Base-by-base conservation (phyloP, 1,284 basidiomycete species). In the Abortiporus biennis region DNA sequence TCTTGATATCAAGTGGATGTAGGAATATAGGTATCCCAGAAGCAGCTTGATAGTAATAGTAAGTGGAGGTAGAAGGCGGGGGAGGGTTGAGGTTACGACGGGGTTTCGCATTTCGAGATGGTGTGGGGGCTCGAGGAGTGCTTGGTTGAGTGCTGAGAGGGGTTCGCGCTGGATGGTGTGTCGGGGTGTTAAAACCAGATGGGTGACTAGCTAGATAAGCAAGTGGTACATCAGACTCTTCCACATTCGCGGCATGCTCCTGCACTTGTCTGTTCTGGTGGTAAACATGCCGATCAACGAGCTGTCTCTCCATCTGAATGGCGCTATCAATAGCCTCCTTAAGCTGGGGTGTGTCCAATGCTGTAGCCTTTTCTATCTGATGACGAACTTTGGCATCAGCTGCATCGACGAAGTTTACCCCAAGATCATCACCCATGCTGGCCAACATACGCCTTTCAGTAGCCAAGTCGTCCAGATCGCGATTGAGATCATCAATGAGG, bases 31-130 rank as follows among this genome's bases (percentile, higher is more conserved):
- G 88, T 47, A 91, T 75, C 13, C 95, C 96, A 2, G 90, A 90
- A 0, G 91, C 82, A 9, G 92, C 89, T 64, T 99, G 96, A 63
- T 97, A 99, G 64, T 91, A 99, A 56, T 88, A 92, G 65, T 96
- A 98, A 9, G 83, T 83, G 16, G 84, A 85, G 2, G 83, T 81
- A 2, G 84, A 81, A 11, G 84, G 85, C 8, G 86, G 84, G 1
- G 86, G 85, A 2, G 88, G 86, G 53, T 91, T 90, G 49, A 90
- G 60, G 55, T 90, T 91, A 44, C 78, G 72, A 16, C 85, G 76
- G 41, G 79, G 79, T 41, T 74, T 72, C 15, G 73, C 72, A 42
- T 57, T 65, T 46, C 70, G 63, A 53, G 53, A 67, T 61, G 53
- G 52, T 45, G 55, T 60, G 46, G 47, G 47, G 44, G 49, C 15